phyloP scores from a whole-genome alignment of 108 stramenopile genomes.

The Skeletonema costatum region DNA sequence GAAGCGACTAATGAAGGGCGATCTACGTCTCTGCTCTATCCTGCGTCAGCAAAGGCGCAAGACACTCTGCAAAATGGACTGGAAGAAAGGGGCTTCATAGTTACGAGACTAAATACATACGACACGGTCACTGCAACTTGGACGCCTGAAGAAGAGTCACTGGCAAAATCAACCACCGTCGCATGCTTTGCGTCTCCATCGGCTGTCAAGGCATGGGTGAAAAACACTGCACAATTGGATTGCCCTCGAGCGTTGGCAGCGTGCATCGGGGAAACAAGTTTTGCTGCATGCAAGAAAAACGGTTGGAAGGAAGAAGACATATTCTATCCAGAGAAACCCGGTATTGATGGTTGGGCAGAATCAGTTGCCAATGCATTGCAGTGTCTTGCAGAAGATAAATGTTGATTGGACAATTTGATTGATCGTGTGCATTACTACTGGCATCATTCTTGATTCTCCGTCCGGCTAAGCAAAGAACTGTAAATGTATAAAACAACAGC shows the following conservation, averaged over 20 bases:
- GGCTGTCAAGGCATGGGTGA: constrained; percentile 80
- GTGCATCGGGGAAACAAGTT: constrained; percentile 89
- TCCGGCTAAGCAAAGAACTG: too few species aligned
- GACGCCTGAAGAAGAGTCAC: constrained; percentile 52
- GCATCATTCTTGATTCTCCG: too few species aligned
- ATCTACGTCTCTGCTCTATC: constrained; percentile 64
- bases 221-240: constrained; percentile 56
- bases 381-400: constrained; percentile 1
- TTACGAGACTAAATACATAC: constrained; percentile 81
- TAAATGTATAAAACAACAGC: too few species aligned
- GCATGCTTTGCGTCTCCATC: constrained; percentile 88
- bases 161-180: constrained; percentile 51
- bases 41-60: constrained; percentile 78
- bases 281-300: constrained; percentile 60
- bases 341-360: constrained; percentile 80
- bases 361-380: constrained; percentile 42
- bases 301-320: constrained; percentile 67
- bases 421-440: too few species aligned
- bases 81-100: constrained; percentile 59
- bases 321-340: constrained; percentile 83
- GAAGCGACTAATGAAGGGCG: constrained; percentile 23
- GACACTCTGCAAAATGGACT: constrained; percentile 70
- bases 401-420: too few species aligned
- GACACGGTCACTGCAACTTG: constrained; percentile 82
- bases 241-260: constrained; percentile 60